Evolutionary conservation across 2,329 filamentous ascomycete genomes (phyloP).

Genomic region (Penicillium janthinellum): DNA sequence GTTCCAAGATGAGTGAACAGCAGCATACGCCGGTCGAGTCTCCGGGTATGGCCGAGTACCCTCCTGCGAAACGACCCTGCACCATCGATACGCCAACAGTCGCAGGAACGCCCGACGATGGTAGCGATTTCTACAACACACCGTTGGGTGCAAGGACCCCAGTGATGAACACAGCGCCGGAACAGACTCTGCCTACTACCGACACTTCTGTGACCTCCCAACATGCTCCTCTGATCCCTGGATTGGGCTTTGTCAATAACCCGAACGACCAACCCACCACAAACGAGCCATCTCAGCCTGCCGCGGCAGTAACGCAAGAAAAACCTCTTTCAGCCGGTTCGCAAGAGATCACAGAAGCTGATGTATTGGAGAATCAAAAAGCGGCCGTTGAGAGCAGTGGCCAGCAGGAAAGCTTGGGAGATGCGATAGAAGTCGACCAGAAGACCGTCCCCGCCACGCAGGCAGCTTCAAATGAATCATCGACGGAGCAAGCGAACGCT

Average conservation of each 20-base stretch:
- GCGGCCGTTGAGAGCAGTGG: neutral
- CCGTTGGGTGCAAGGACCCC: slow-evolving; percentile 36
- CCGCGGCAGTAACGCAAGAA: neutral
- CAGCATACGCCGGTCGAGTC: slow-evolving; percentile 15
- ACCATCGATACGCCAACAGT: slow-evolving; percentile 34
- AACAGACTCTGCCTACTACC: slow-evolving; percentile 9
- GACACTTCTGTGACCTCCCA: slow-evolving; percentile 21
- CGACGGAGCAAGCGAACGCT: neutral
- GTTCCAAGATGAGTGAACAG: slow-evolving; percentile 31
- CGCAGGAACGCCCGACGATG: slow-evolving; percentile 39
- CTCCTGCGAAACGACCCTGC: slow-evolving; percentile 31
- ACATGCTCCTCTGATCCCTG: slow-evolving; percentile 36
- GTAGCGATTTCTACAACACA: slow-evolving; percentile 48
- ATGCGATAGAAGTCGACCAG: slow-evolving; percentile 35
- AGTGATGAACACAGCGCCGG: slow-evolving; percentile 13
- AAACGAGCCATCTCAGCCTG: slow-evolving; percentile 7
- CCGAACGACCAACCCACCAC: slow-evolving; percentile 15
- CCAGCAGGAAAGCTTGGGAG: slow-evolving; percentile 5
- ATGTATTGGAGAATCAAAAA: neutral
- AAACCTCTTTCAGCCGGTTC: neutral
- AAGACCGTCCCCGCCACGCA: slow-evolving; percentile 10
- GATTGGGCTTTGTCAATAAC: slow-evolving; percentile 37
- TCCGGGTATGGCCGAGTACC: slow-evolving; percentile 23
- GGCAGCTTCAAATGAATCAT: slow-evolving; percentile 8
- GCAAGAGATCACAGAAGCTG: neutral